Conservation (phyloP, 2,329 filamentous ascomycete genomes). For the Fusarium sp. region DNA sequence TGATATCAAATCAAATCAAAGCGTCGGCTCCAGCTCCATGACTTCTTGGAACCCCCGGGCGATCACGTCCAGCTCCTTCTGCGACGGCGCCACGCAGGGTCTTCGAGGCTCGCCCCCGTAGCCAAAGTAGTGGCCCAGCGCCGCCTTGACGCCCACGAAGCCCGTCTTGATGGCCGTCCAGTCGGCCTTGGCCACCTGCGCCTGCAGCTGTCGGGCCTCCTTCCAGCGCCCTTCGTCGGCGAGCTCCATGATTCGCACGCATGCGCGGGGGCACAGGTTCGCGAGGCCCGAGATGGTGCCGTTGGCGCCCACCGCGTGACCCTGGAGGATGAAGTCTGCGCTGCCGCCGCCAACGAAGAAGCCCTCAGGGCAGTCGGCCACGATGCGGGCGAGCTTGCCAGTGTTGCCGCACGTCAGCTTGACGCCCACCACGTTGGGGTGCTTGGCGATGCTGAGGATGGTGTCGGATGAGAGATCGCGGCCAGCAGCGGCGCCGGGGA, state of each 20-base stretch:
- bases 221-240: conserved; percentile 48
- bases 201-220: conserved; percentile 53
- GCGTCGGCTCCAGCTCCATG: conserved; percentile 45
- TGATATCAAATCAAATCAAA: conserved; percentile 20
- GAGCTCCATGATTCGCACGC: conserved; percentile 50
- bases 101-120: conserved; percentile 54
- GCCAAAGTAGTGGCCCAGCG: conserved; percentile 55
- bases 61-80: conserved; percentile 50
- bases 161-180: conserved; percentile 62
- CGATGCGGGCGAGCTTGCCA: conserved; percentile 68
- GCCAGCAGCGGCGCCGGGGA: conserved; percentile 70
- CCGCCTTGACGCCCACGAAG: conserved; percentile 62
- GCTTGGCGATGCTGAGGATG: conserved; percentile 65
- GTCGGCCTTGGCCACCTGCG: conserved; percentile 57
- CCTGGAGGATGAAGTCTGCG: conserved; percentile 57
- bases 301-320: conserved; percentile 53
- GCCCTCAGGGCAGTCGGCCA: conserved; percentile 52
- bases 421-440: conserved; percentile 71
- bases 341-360: conserved; percentile 54
- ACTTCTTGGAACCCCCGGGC: conserved; percentile 52
- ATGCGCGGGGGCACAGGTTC: conserved; percentile 54
- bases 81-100: conserved; percentile 52
- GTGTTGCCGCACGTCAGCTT: conserved; percentile 76
- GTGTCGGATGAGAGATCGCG: conserved; percentile 71
- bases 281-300: conserved; percentile 56